phyloP scores from a whole-genome alignment of 2,329 filamentous ascomycete species.

The Colletotrichum sp. region DNA sequence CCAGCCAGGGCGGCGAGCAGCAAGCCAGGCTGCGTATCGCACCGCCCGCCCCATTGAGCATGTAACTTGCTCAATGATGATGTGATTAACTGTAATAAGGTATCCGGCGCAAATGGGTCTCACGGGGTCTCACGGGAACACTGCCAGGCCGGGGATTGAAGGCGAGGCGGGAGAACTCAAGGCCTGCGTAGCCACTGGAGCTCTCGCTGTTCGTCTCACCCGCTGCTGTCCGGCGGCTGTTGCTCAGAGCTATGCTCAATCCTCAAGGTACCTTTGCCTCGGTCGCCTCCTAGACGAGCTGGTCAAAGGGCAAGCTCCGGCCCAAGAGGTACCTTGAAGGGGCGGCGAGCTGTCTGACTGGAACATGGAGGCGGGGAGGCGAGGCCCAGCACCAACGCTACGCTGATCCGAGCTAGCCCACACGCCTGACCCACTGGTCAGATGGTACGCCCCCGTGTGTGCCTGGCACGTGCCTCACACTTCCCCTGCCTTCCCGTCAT shows the following conservation, averaged over 20 bases:
- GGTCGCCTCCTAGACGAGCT: background rate
- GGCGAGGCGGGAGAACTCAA: conserved; percentile 9
- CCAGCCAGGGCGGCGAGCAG: background rate
- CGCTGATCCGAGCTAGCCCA: conserved; percentile 18
- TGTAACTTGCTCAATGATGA: conserved; percentile 9
- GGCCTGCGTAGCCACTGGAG: conserved; percentile 6
- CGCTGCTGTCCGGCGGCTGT: conserved; percentile 1
- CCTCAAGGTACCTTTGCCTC: background rate
- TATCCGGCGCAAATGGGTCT: background rate
- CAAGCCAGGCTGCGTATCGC: background rate
- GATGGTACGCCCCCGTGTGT: conserved; percentile 15
- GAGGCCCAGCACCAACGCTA: conserved; percentile 20
- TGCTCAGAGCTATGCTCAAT: background rate
- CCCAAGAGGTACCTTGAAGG: background rate
- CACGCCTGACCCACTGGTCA: conserved; percentile 20
- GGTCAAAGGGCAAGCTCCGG: background rate
- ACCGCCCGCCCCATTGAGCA: background rate
- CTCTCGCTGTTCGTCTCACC: background rate
- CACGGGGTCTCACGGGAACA: background rate
- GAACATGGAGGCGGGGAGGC: conserved; percentile 20
- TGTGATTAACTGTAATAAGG: conserved; percentile 14
- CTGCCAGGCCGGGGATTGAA: conserved; percentile 1
- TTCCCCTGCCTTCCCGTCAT: conserved; percentile 17
- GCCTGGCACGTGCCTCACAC: conserved; percentile 18
- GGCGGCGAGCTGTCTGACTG: conserved; percentile 7